Conservation (phyloP, 108 stramenopile genomes). For the Skeletonema grethae region DNA sequence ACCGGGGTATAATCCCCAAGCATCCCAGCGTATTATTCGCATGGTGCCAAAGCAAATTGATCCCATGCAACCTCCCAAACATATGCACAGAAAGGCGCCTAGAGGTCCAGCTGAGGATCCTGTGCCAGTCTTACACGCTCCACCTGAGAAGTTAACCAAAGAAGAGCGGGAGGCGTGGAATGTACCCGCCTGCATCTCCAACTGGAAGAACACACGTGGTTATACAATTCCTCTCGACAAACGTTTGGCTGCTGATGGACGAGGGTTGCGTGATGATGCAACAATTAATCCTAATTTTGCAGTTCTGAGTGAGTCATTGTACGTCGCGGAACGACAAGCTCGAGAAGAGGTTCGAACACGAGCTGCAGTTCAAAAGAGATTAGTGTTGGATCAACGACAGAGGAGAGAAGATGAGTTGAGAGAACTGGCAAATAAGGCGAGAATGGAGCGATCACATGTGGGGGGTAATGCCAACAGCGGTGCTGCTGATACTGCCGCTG, state of each 20-base stretch:
- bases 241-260: conserved; percentile 98
- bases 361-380: conserved; percentile 87
- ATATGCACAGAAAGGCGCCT: conserved; percentile 97
- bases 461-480: background rate
- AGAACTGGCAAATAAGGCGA: conserved; percentile 89
- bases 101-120: conserved; percentile 91
- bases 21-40: conserved; percentile 94
- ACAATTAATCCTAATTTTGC: conserved; percentile 97
- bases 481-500: background rate
- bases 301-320: conserved; percentile 89
- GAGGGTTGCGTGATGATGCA: conserved; percentile 86
- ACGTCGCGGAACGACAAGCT: conserved; percentile 96
- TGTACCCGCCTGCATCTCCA: conserved; percentile 96
- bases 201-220: conserved; percentile 98
- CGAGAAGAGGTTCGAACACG: conserved; percentile 93
- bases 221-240: conserved; percentile 99
- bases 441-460: conserved; percentile 72
- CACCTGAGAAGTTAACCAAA: conserved; percentile 78
- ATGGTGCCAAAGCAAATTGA: conserved; percentile 97
- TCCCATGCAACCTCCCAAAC: conserved; percentile 99
- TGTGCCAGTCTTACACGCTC: conserved; percentile 88
- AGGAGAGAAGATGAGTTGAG: conserved; percentile 92
- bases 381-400: conserved; percentile 86
- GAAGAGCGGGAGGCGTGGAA: conserved; percentile 97
- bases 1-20: conserved; percentile 95